Evolutionary conservation across 2,329 filamentous ascomycete species (phyloP).

Genomic region (Apiospora malaysiana): DNA sequence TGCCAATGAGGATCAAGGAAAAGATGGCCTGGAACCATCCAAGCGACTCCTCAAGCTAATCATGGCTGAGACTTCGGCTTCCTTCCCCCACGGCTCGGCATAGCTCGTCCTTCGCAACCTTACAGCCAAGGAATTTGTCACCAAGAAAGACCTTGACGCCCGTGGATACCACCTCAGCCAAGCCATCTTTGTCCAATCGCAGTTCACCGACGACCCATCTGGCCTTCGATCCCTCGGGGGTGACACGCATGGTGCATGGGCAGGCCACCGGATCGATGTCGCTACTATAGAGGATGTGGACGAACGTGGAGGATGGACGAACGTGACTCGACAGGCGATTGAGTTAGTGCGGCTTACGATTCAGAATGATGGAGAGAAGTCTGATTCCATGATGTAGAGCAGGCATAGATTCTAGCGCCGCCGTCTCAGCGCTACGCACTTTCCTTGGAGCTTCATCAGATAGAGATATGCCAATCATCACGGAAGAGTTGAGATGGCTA

Average conservation of each 20-base stretch:
- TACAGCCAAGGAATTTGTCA: not conserved
- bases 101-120: not conserved
- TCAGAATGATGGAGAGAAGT: not conserved
- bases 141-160: not conserved
- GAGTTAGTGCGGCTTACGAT: not conserved
- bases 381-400: not conserved
- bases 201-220: not conserved
- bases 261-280: not conserved
- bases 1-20: not conserved
- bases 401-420: not conserved
- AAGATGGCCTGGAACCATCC: not conserved
- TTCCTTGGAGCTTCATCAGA: not conserved
- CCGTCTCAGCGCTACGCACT: not conserved
- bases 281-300: not conserved
- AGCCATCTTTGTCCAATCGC: not conserved
- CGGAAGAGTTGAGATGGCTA: not conserved
- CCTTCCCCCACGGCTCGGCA: not conserved
- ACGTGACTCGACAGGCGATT: not conserved
- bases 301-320: not conserved
- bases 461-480: not conserved
- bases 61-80: not conserved
- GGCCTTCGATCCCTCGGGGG: not conserved
- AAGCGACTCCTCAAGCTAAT: not conserved
- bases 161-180: not conserved
- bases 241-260: not conserved